Base-by-base conservation (phyloP, 495 filamentous ascomycete genomes). In the Bryoglossum gracile region DNA sequence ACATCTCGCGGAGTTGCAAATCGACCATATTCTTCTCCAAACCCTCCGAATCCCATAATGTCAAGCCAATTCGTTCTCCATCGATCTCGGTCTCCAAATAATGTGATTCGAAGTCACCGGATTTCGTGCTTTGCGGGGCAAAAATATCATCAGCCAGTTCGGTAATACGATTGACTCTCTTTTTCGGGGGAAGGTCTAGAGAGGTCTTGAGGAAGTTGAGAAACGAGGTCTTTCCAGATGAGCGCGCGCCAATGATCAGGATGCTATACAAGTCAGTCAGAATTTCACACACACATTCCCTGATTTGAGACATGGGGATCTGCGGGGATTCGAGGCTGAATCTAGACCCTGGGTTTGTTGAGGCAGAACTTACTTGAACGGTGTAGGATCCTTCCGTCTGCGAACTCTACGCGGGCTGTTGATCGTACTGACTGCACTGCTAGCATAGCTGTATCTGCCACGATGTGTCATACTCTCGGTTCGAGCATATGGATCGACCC, bases 21-120 rank as follows among this genome's bases (percentile, higher is more conserved):
- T 96, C 92, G 36, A 94, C 89, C 21, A 95, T 78, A 63, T 86
- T 88, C 74, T 86, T 89, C 69, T 98, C 91, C 46, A 98, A 68
- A 1, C 92, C 92, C 55, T 86, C 80, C 11, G 92, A 96, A 58
- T 98, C 92, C 92, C 91, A 97, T 21, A 98, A 69, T 3, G 92
- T 97, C 51, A 98, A 68, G 11, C 94, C 92, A 41, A 98, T 78
- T 25, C 92, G 84, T 64, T 98, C 92, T 41, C 80, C 78, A 37
- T 96, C 90, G 55, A 95, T 86, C 58, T 97, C 94, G 2, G 91
- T 94, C 68, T 98, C 94, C 48, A 96, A 74, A 57, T 91, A 97
- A 61, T 89, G 78, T 14, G 86, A 83, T 46, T 80, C 82, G 65
- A 94, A 96, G 58, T 80, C 82, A 50, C 68, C 74, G 14, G 67